Base-by-base conservation (phyloP, 805 yeast species). In the Metschnikowia proteae region DNA sequence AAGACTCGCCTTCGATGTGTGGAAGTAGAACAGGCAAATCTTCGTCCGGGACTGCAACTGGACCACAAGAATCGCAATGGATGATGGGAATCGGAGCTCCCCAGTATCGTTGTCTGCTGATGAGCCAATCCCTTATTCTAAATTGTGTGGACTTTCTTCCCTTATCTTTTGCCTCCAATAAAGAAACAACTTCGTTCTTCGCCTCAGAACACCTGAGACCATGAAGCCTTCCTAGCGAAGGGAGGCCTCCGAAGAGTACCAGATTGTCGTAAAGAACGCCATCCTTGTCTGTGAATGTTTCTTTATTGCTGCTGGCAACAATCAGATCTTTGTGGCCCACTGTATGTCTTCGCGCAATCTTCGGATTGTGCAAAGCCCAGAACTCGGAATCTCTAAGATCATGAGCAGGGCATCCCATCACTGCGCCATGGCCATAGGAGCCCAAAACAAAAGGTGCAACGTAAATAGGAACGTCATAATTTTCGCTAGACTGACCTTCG, bases 341-440 rank as follows among this genome's bases (percentile, higher is more conserved):
- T 3, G 83, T 76, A 27, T 65, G 67, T 3, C 69, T 54, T 0
- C 77, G 63, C 2, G 75, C 70, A 2, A 60, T 47, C 0, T 62
- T 60, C 0, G 86, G 84, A 59, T 72, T 74, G 60, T 87, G 87
- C 38, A 68, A 60, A 3, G 62, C 57, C 97, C 97, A 92, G 61
- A 94, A 92, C 6, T 75, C 87, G 57, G 62, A 80, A 61, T 94
- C 99, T 52, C 98, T 76, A 39, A 73, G 71, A 65, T 94, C 98
- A 64, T 91, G 97, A 0, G 86, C 96, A 2, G 99, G 99, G 59
- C 95, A 88, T 1, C 99, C 99, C 98, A 94, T 92, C 0, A 92
- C 98, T 0, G 96, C 96, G 35, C 97, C 96, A 48, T 81, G 81
- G 0, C 97, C 97, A 61, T 92, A 92, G 3, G 78, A 70, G 3